phyloP scores from a whole-genome alignment of 495 filamentous ascomycete species.

The Penicillium mononematosum region DNA sequence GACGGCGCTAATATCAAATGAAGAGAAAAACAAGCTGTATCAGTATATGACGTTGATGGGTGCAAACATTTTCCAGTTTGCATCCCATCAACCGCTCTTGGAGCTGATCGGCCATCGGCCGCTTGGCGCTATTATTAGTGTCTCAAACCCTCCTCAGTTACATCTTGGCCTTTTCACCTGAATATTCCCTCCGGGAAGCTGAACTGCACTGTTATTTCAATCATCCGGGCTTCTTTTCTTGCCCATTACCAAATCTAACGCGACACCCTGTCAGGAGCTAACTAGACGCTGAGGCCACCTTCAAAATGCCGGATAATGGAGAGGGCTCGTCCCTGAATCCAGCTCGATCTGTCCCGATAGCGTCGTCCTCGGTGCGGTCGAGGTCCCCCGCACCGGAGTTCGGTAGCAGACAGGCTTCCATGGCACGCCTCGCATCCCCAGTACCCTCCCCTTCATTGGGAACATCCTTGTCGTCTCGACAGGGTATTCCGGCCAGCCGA shows the following conservation, averaged over 20 bases:
- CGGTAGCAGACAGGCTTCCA: slow-evolving; percentile 62
- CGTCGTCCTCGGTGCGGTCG: slow-evolving; percentile 36
- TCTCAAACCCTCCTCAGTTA: slow-evolving; percentile 14
- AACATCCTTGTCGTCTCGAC: slow-evolving; percentile 46
- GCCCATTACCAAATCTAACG: slow-evolving; percentile 8
- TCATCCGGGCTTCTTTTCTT: slow-evolving; percentile 5
- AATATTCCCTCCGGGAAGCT: neutral
- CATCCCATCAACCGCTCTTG: slow-evolving; percentile 28
- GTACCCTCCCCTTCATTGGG: slow-evolving; percentile 51
- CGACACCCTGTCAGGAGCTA: slow-evolving; percentile 3
- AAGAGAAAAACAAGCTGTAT: slow-evolving; percentile 18
- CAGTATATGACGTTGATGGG: slow-evolving; percentile 23
- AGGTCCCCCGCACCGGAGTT: slow-evolving; percentile 47
- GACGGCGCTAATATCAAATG: neutral
- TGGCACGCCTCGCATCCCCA: slow-evolving; percentile 70
- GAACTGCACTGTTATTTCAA: neutral
- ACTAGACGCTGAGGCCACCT: slow-evolving; percentile 11
- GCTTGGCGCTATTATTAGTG: slow-evolving; percentile 8
- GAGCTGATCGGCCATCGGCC: slow-evolving; percentile 10
- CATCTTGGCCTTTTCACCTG: slow-evolving; percentile 3
- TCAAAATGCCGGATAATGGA: slow-evolving; percentile 42
- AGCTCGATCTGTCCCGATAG: slow-evolving; percentile 38
- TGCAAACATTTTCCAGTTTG: slow-evolving; percentile 39
- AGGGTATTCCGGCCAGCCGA: slow-evolving; percentile 35
- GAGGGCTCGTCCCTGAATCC: slow-evolving; percentile 38